These are phyloP conservation scores for Ricinus communis DNA, from an alignment of 345 rosid species.

Conservation along the genomic window DNA sequence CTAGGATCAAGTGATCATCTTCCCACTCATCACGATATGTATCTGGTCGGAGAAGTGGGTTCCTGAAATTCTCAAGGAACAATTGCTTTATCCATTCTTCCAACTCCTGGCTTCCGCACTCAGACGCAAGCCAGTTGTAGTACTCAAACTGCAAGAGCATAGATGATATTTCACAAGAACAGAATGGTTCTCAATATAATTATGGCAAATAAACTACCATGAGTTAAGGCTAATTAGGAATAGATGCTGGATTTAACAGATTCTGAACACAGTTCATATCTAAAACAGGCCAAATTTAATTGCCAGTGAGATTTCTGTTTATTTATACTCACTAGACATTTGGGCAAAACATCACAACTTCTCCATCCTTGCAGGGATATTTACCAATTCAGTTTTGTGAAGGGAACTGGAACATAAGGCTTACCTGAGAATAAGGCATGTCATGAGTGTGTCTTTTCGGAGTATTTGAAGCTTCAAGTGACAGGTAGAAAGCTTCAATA, in stretches of 20 bases:
- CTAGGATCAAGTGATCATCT: conserved; percentile 7
- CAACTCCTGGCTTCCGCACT: conserved; percentile 11
- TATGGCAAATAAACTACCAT: neutral
- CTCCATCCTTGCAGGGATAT: neutral
- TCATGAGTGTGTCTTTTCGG: conserved; percentile 23
- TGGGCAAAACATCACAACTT: neutral
- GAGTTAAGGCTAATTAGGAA: too few relatives aligned
- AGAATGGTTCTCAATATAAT: neutral
- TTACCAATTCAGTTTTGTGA: neutral
- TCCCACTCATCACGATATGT: conserved; percentile 23
- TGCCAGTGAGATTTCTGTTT: too few relatives aligned
- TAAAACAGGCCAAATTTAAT: too few relatives aligned
- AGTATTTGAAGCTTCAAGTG: conserved; percentile 17
- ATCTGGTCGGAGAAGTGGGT: neutral
- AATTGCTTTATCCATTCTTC: conserved; percentile 21
- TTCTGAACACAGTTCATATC: too few relatives aligned
- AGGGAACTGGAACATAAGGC: neutral
- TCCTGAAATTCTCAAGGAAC: neutral
- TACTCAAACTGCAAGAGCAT: conserved; percentile 26
- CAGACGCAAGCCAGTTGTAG: conserved; percentile 25
- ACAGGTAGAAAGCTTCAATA: conserved; percentile 12
- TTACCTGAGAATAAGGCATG: neutral
- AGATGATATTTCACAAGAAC: neutral
- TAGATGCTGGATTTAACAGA: too few relatives aligned
- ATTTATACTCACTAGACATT: too few relatives aligned